These are phyloP conservation scores for Xylaria curta DNA, from an alignment of 495 filamentous ascomycete species.

Conservation along the genomic window DNA sequence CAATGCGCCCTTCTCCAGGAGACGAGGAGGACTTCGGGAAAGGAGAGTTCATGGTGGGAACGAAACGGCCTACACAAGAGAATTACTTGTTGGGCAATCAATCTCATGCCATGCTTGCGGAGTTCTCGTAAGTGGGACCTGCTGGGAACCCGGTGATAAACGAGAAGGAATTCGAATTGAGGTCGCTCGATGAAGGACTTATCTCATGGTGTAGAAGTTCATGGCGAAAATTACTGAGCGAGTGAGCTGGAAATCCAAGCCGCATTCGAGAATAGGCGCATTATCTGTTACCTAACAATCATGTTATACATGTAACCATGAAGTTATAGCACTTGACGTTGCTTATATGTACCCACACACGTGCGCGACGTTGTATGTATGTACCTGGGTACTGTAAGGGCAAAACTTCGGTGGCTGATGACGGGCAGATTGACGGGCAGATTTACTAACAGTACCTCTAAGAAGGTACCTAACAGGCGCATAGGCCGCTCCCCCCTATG, in stretches of 20 bases:
- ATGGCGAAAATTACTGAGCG: neutral
- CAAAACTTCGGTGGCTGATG: too few species aligned
- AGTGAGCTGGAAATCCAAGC: neutral
- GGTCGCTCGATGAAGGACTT: neutral
- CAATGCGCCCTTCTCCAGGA: constrained; percentile 78
- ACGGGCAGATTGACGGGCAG: too few species aligned
- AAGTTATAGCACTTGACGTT: too few species aligned
- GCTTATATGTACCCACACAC: too few species aligned
- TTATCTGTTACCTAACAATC: neutral
- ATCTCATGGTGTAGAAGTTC: constrained; percentile 4
- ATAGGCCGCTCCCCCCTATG: neutral
- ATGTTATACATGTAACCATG: neutral
- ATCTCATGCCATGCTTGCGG: constrained; percentile 8
- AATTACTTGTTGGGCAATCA: neutral
- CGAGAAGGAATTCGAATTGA: neutral
- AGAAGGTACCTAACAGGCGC: neutral
- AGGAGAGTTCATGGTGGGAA: constrained; percentile 53
- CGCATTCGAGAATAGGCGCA: neutral
- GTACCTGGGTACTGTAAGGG: too few species aligned
- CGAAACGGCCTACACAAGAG: neutral
- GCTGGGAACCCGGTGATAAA: neutral
- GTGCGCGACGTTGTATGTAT: too few species aligned
- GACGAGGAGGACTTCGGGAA: constrained; percentile 74
- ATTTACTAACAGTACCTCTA: too few species aligned
- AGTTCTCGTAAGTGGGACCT: neutral